Percentiles rank a stretch among this genome's conserved stretches.
Conservation (phyloP, 2,329 filamentous ascomycete genomes). For the Coniochaeta sp. region DNA sequence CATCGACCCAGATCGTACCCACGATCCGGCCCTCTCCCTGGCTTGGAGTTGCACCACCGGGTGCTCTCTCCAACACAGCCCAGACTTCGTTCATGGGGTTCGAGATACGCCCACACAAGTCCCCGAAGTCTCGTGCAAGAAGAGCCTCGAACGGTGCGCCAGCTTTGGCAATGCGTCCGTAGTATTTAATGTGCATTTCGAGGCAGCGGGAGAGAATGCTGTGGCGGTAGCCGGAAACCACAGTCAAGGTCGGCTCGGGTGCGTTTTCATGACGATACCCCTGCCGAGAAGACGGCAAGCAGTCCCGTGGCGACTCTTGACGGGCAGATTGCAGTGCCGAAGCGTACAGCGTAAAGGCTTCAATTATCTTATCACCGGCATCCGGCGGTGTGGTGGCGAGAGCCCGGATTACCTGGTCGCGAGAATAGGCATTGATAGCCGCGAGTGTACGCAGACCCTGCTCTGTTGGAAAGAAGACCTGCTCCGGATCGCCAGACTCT, state of each 20-base stretch:
- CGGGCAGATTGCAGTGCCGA: constrained; percentile 7
- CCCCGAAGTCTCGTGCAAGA: constrained; percentile 11
- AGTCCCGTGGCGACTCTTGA: neutral
- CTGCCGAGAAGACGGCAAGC: neutral
- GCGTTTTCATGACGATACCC: neutral
- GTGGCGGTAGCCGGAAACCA: constrained; percentile 19
- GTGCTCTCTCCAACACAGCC: constrained; percentile 13
- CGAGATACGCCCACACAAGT: constrained; percentile 13
- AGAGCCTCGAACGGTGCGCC: constrained; percentile 17
- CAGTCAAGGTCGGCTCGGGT: neutral
- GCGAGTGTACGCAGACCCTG: constrained; percentile 9
- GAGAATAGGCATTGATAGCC: constrained; percentile 12
- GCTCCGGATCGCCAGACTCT: constrained; percentile 2
- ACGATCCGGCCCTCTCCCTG: constrained; percentile 13
- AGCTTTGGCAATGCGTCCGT: constrained; percentile 12
- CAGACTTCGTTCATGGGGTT: constrained; percentile 18
- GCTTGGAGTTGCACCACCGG: neutral
- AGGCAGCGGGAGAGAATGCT: constrained; percentile 18
- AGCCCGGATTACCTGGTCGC: constrained; percentile 12
- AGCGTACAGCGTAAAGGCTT: constrained; percentile 12
- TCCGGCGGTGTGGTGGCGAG: constrained; percentile 8
- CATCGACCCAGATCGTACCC: constrained; percentile 20
- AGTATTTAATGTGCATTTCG: constrained; percentile 20
- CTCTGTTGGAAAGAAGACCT: constrained; percentile 9
- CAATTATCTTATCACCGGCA: constrained; percentile 6